Evolutionary conservation across 2,329 filamentous ascomycete species (phyloP), one percentile per base, ranked within the genome.

Genomic region (Scedosporium apiospermum): DNA sequence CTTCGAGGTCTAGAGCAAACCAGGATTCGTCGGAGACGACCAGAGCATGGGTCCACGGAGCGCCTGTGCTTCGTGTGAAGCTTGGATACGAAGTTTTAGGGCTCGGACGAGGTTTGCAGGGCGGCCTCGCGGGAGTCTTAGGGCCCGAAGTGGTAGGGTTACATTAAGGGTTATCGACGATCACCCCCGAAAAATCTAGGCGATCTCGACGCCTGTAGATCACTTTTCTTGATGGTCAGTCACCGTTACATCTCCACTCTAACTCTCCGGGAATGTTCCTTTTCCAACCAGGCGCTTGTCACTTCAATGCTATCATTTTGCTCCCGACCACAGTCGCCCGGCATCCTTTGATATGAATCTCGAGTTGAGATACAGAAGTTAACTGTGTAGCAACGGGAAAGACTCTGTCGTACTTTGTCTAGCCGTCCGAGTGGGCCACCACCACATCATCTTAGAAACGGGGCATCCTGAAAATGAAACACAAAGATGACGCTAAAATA

Each of bases 381-480:
- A 38, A 4, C 10, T 12, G 34, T 12, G 12, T 38, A 10, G 34
- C 34, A 38, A 38, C 14, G 44, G 14, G 16, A 49, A 23, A 49
- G 6, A 21, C 16, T 49, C 16, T 23, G 10, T 23, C 44, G 21
- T n/a, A 49, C 44, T 49, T 23, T 10, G 6, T 49, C 7, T 49
- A 2, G 16, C 6, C 21, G 16, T 49, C 44, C 6, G 6, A 23
- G 14, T 14, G 21, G 44, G 14, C n/a, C 44, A 49, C n/a, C 44
- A 49, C n/a, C 14, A 23, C 44, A 23, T 7, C 6, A 21, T 6
- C 10, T n/a, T 7, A 23, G 44, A n/a, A 21, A 23, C 51, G 51
- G 51, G 18, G 51, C 51, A 55, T 55, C 51, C 51, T 55, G 51
- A 55, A 55, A 27, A 27, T 55, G 51, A 55, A 55, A 55, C 51